Conservation (phyloP, 768 basidiomycete species). For the Mycena albidolilacea region DNA sequence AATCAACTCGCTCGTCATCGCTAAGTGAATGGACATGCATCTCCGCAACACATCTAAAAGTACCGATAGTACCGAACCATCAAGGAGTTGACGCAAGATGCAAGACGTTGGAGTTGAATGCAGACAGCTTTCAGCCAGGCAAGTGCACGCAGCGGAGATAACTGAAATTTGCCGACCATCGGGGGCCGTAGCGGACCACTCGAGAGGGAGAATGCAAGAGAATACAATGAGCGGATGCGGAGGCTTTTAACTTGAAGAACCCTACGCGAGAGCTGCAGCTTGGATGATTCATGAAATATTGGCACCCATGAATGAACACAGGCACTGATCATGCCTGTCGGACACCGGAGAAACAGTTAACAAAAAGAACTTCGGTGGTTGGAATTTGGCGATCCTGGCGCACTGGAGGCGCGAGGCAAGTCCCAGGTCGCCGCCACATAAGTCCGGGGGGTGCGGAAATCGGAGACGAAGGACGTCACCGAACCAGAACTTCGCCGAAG, state of each 20-base stretch:
- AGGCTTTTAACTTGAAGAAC: not conserved
- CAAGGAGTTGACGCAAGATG: constrained; percentile 3
- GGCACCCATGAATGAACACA: not conserved
- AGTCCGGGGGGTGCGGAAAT: constrained; percentile 16
- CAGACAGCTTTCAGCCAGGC: not conserved
- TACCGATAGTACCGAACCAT: not conserved
- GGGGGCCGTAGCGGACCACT: not conserved
- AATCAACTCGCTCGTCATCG: not conserved
- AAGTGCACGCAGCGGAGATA: not conserved
- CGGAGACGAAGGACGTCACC: not conserved
- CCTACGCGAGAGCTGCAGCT: constrained; percentile 8
- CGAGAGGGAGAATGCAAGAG: not conserved
- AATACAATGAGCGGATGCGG: not conserved
- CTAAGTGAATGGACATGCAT: not conserved
- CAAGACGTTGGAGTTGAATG: constrained; percentile 1
- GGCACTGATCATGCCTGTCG: not conserved
- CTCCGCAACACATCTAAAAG: not conserved
- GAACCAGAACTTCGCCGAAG: not conserved
- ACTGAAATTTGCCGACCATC: not conserved
- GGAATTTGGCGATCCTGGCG: not conserved
- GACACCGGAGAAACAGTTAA: not conserved
- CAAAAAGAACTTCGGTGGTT: not conserved
- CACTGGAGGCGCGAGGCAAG: not conserved
- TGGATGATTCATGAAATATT: not conserved
- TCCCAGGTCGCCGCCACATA: constrained; percentile 10